Percentiles rank a stretch among this genome's conserved stretches.
Conservation (phyloP, 2,329 filamentous ascomycete genomes). For the Apiospora sp. region DNA sequence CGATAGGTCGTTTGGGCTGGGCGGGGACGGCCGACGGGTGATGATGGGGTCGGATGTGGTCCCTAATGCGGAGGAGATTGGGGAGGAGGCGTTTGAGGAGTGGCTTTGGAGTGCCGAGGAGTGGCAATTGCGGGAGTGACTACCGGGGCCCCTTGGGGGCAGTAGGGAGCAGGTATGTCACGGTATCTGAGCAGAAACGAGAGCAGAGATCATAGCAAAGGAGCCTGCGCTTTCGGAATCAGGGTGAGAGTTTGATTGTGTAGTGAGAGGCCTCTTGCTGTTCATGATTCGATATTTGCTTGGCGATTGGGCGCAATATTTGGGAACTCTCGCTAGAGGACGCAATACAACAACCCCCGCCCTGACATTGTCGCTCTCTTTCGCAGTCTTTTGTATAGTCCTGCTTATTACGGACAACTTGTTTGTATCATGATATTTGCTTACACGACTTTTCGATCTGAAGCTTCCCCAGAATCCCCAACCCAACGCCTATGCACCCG, state of each 20-base stretch:
- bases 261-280: too few relatives aligned
- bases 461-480: background rate
- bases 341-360: background rate
- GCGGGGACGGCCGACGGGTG: background rate
- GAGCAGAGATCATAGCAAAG: background rate
- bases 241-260: background rate
- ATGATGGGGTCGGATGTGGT: background rate
- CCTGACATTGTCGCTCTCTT: background rate
- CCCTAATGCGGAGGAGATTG: background rate
- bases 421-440: background rate
- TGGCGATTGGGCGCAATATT: too few relatives aligned
- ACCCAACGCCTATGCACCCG: slow-evolving; percentile 5
- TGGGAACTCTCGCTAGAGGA: background rate
- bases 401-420: background rate
- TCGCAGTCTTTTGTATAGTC: background rate
- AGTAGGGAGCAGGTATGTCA: background rate
- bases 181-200: background rate
- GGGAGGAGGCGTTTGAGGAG: slow-evolving; percentile 19
- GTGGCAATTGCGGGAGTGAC: background rate
- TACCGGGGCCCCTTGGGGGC: background rate
- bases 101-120: slow-evolving; percentile 21
- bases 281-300: too few relatives aligned
- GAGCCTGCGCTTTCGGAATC: background rate
- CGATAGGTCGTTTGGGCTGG: slow-evolving; percentile 6
- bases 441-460: background rate